phyloP scores from a whole-genome alignment of 176 grass and related monocot genomes.

The Poa annua region DNA sequence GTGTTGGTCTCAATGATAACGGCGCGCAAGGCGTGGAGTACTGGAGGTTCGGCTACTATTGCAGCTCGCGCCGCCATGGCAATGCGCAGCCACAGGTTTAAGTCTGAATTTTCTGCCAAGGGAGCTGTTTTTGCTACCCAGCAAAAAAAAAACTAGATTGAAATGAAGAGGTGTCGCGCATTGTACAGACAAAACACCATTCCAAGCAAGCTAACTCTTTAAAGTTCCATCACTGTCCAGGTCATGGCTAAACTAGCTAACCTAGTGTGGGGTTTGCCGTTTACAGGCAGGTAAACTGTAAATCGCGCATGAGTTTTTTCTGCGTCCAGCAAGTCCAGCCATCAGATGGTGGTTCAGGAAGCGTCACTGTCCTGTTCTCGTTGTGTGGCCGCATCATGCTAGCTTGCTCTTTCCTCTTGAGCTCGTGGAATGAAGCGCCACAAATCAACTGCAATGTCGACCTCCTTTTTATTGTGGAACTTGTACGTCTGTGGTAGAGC shows the following conservation, averaged over 20 bases:
- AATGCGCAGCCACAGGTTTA: no score
- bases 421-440: slow-evolving; percentile 80
- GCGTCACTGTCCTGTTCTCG: neutral
- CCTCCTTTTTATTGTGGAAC: slow-evolving; percentile 86
- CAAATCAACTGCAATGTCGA: slow-evolving; percentile 76
- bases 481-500: slow-evolving; percentile 76
- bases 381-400: neutral
- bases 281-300: neutral
- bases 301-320: neutral
- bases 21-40: no score
- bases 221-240: neutral
- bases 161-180: neutral
- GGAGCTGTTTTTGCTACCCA: neutral
- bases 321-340: neutral
- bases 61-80: no score
- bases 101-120: no score
- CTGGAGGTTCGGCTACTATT: no score
- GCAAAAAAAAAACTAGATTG: neutral
- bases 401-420: slow-evolving; percentile 1
- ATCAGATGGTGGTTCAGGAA: neutral
- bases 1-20: no score
- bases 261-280: neutral
- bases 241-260: neutral
- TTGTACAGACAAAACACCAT: neutral
- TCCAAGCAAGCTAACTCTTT: neutral